Evolutionary conservation across 1,284 basidiomycete species (phyloP).

Genomic region (Tilletia indica): DNA sequence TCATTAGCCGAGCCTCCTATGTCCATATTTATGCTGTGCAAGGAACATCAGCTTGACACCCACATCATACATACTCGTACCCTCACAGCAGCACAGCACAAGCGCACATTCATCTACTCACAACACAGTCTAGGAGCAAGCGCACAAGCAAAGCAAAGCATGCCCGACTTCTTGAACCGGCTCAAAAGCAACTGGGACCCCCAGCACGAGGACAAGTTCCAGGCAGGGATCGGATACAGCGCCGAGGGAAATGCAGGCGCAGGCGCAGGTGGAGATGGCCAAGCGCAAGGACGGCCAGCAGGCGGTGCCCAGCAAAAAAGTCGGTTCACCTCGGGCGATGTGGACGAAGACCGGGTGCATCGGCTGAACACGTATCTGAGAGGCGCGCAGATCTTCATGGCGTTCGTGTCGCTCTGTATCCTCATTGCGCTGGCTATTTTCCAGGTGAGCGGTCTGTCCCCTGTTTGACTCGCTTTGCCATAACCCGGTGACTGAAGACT

Average conservation of each 20-base stretch:
- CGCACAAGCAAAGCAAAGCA: conserved; percentile 19
- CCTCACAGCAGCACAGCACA: no score
- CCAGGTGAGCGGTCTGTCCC: conserved; percentile 8
- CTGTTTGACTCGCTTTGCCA: not conserved
- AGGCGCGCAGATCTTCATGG: conserved; percentile 34
- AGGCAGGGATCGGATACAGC: conserved; percentile 31
- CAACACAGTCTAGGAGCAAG: no score
- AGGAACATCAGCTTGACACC: no score
- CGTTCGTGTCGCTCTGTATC: conserved; percentile 35
- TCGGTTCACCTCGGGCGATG: conserved; percentile 3
- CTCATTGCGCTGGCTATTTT: conserved; percentile 36
- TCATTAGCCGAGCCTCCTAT: no score
- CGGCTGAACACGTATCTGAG: conserved; percentile 33
- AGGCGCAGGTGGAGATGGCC: conserved; percentile 65
- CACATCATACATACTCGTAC: no score
- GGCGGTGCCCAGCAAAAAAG: not conserved
- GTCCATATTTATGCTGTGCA: no score
- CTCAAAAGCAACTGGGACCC: conserved; percentile 79
- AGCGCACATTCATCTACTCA: no score
- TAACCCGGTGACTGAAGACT: not conserved
- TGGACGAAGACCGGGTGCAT: conserved; percentile 28
- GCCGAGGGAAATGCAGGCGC: conserved; percentile 60
- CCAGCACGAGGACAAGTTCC: conserved; percentile 58
- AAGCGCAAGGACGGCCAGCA: not conserved
- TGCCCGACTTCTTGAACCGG: conserved; percentile 64